Percentiles rank a stretch among this genome's conserved stretches.
Evolutionary conservation across 2,329 filamentous ascomycete species (phyloP).

Genomic region (Tolypocladium inflatum): DNA sequence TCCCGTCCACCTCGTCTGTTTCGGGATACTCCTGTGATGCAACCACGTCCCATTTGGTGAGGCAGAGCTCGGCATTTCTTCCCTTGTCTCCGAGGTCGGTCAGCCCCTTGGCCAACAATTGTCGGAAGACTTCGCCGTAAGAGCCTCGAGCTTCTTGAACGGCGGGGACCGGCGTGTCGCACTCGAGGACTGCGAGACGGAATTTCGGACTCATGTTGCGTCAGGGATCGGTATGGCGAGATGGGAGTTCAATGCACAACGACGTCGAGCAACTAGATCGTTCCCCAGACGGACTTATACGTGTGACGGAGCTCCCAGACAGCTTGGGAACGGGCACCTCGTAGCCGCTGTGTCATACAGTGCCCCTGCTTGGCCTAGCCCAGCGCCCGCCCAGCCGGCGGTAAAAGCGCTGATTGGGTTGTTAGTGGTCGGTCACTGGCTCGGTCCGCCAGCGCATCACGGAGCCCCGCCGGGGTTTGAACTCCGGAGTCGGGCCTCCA

Average conservation of each 20-base stretch:
- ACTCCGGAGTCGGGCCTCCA: neutral
- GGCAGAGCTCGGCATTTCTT: slow-evolving; percentile 11
- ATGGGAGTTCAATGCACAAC: neutral
- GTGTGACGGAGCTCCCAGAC: too few relatives aligned
- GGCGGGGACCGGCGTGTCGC: slow-evolving; percentile 19
- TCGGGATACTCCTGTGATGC: slow-evolving; percentile 15
- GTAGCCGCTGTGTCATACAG: neutral
- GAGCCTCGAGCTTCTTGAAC: slow-evolving; percentile 15
- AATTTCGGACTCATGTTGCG: neutral
- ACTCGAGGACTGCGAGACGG: slow-evolving; percentile 19
- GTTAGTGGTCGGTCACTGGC: neutral
- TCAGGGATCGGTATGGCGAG: neutral
- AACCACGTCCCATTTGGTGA: slow-evolving; percentile 21
- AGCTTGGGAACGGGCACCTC: too few relatives aligned
- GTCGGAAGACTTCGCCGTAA: slow-evolving; percentile 21
- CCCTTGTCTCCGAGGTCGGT: slow-evolving; percentile 9
- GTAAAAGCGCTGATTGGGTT: neutral
- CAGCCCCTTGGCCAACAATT: slow-evolving; percentile 15
- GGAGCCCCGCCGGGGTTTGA: neutral
- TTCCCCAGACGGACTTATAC: neutral
- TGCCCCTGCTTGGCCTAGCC: neutral
- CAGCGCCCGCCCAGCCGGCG: neutral
- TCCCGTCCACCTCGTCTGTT: slow-evolving; percentile 16
- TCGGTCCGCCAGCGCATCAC: neutral
- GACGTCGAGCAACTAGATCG: neutral